Evolutionary conservation across 2,329 filamentous ascomycete genomes (phyloP), one percentile per base, ranked within the genome.

Genomic region (Cordyceps fumosorosea): DNA sequence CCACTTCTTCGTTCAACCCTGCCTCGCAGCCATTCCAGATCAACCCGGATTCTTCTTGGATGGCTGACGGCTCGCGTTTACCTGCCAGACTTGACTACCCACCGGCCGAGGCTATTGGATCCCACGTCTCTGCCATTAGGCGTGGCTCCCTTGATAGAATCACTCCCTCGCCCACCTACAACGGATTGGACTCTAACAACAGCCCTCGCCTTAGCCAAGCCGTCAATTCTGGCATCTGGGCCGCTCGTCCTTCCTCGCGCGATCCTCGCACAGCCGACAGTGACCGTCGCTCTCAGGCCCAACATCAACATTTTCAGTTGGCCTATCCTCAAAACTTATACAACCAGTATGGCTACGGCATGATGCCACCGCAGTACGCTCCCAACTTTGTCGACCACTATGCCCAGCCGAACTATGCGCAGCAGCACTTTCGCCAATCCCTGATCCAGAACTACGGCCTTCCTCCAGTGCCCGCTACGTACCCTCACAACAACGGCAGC

Each of bases 11-110:
- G 7, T 73, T 72, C 65, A 70, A 71, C 45, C 69, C 71, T 24
- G 64, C 69, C 14, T 67, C 69, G 2, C 76, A 76, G 56, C 71
- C 75, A 6, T 81, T 81, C 66, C 78, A 79, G 64, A 71, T 79
- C 64, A 81, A 83, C 64, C 77, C 80, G 1, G 74, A 71, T 8
- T 78, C 78, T 5, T 65, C 79, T 3, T 84, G 81, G 80, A 71
- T 71, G 55, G 70, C 71, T 8, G 74, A 78, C 16, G 57, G 53
- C 42, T 65, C 70, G 20, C 67, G 72, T 18, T 67, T 66, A 52
- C 65, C 66, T 10, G 69, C 72, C 60, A 71, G 65, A 26, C 67
- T 67, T 47, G 70, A 69, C 52, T 64, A 72, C 42, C 29, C 56
- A 24, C 75, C 77, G 20, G 42, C 71, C 34, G 73, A 72, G 52